Evolutionary conservation across 306 rosid genomes (phyloP).

Genomic region (Castanea crenata): DNA sequence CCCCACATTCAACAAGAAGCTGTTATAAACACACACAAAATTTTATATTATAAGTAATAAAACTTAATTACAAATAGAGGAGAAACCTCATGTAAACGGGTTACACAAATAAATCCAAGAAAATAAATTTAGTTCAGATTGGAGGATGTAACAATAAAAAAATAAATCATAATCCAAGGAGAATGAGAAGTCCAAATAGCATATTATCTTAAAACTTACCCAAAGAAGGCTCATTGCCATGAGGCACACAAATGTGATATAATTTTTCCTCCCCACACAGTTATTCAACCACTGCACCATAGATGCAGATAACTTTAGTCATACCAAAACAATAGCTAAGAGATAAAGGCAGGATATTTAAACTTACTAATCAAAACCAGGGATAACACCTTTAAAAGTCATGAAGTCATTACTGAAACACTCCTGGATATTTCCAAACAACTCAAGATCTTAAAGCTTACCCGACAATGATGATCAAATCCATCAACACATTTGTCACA

Average conservation of each 20-base stretch:
- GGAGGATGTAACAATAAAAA: neutral
- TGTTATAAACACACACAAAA: slow-evolving; percentile 22
- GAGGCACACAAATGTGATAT: slow-evolving; percentile 69
- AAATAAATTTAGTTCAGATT: neutral
- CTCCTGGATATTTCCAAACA: neutral
- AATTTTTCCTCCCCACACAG: slow-evolving; percentile 83
- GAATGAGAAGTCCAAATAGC: slow-evolving; percentile 1
- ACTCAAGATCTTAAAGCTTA: slow-evolving; percentile 18
- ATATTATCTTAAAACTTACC: slow-evolving; percentile 43
- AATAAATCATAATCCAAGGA: neutral
- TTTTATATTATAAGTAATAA: too few relatives aligned
- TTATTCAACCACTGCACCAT: slow-evolving; percentile 82
- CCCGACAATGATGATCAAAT: slow-evolving; percentile 88
- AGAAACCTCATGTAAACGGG: neutral
- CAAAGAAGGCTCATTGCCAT: slow-evolving; percentile 82
- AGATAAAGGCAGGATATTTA: slow-evolving; percentile 1
- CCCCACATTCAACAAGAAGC: slow-evolving; percentile 76
- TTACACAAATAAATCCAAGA: slow-evolving; percentile 1
- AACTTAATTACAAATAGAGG: too few relatives aligned
- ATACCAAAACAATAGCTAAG: slow-evolving; percentile 14
- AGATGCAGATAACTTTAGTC: slow-evolving; percentile 13
- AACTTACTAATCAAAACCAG: neutral
- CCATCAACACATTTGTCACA: slow-evolving; percentile 88
- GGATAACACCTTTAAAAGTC: neutral
- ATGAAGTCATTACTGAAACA: neutral